Evolutionary conservation across 1,284 basidiomycete species (phyloP).

Genomic region (Xerocomus amazonicus): DNA sequence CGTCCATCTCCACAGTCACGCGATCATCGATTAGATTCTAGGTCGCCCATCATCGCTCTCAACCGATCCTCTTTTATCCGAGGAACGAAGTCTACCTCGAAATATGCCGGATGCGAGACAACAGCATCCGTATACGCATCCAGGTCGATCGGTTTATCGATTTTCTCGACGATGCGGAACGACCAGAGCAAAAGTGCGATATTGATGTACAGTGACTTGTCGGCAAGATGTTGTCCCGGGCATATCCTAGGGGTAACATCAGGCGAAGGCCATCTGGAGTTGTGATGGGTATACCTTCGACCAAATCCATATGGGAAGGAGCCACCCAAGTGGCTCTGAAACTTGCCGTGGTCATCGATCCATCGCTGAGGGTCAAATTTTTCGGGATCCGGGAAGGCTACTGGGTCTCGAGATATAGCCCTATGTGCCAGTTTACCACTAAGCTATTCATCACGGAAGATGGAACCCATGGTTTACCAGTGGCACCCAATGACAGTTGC

Average conservation of each 20-base stretch:
- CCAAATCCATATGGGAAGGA: slow-evolving; percentile 60
- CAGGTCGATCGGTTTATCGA: slow-evolving; percentile 12
- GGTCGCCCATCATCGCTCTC: slow-evolving; percentile 5
- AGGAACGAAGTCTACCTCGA: slow-evolving; percentile 16
- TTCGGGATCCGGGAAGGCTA: slow-evolving; percentile 56
- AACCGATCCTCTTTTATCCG: slow-evolving; percentile 8
- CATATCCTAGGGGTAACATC: slow-evolving; percentile 10
- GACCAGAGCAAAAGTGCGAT: slow-evolving; percentile 24
- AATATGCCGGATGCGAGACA: slow-evolving; percentile 8
- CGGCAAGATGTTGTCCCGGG: slow-evolving; percentile 21
- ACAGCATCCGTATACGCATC: slow-evolving; percentile 7
- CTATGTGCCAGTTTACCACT: slow-evolving; percentile 16
- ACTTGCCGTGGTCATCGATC: slow-evolving; percentile 46
- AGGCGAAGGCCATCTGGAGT: background rate
- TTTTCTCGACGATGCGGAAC: slow-evolving; percentile 16
- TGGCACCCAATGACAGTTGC: slow-evolving; percentile 53
- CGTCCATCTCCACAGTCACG: background rate
- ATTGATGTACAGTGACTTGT: slow-evolving; percentile 20
- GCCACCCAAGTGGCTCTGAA: slow-evolving; percentile 45
- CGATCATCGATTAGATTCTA: background rate
- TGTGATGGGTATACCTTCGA: slow-evolving; percentile 37
- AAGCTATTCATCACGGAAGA: background rate
- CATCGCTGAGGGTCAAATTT: slow-evolving; percentile 56
- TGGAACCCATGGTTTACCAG: slow-evolving; percentile 8
- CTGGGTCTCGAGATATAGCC: slow-evolving; percentile 54